Evolutionary conservation across 202 grass and related monocot genomes (phyloP).

Genomic region (Eragrostis tef): DNA sequence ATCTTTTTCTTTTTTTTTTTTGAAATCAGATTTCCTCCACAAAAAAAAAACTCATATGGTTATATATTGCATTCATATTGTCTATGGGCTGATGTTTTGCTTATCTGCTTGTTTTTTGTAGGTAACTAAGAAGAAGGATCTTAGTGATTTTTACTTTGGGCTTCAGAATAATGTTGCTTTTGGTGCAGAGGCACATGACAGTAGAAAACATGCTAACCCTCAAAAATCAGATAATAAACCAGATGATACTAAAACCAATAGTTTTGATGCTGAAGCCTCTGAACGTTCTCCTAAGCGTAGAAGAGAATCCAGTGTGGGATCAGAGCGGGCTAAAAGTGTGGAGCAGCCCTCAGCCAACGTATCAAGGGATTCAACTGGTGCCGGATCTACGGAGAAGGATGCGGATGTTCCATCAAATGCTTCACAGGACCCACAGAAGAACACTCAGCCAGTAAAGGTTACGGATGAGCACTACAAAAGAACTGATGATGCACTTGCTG

Average conservation of each 20-base stretch:
- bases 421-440: slow-evolving; percentile 41
- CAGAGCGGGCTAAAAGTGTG: slow-evolving; percentile 42
- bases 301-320: slow-evolving; percentile 54
- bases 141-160: slow-evolving; percentile 94
- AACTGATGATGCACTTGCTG: slow-evolving; percentile 63
- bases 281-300: slow-evolving; percentile 39
- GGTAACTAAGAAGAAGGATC: slow-evolving; percentile 96
- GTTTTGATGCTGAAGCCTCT: slow-evolving; percentile 43
- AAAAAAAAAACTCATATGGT: not conserved
- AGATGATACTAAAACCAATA: slow-evolving; percentile 49
- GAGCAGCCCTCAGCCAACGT: slow-evolving; percentile 35
- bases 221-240: slow-evolving; percentile 39
- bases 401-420: slow-evolving; percentile 35
- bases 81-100: slow-evolving; percentile 40
- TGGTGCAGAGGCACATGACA: slow-evolving; percentile 53
- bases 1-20: not conserved
- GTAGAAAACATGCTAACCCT: slow-evolving; percentile 43
- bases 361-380: slow-evolving; percentile 26
- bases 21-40: slow-evolving; percentile 18
- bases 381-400: slow-evolving; percentile 50
- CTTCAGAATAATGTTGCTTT: slow-evolving; percentile 89
- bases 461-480: slow-evolving; percentile 79
- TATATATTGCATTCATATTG: not conserved
- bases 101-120: slow-evolving; percentile 36
- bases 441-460: slow-evolving; percentile 48